Evolutionary conservation across 2,329 filamentous ascomycete genomes (phyloP).

Genomic region (Aureobasidium lini): DNA sequence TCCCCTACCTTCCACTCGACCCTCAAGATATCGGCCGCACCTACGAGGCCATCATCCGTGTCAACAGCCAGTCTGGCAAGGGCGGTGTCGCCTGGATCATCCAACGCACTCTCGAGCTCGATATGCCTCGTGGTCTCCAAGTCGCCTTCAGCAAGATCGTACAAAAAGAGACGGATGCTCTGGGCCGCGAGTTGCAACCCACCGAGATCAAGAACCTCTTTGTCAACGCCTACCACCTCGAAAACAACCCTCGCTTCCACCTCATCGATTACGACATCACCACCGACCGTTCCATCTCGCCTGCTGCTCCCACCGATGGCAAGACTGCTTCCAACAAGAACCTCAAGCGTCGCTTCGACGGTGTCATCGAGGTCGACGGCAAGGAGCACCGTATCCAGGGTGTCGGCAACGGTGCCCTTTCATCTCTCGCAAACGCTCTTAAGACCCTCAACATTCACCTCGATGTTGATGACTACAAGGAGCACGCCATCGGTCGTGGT

Average conservation of each 20-base stretch:
- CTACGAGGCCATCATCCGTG: slow-evolving; percentile 96
- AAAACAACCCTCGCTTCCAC: slow-evolving; percentile 73
- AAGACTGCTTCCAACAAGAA: slow-evolving; percentile 72
- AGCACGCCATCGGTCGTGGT: slow-evolving; percentile 80
- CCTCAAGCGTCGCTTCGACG: slow-evolving; percentile 73
- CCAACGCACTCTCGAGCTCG: slow-evolving; percentile 77
- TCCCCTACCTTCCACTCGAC: slow-evolving; percentile 89
- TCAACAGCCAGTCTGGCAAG: slow-evolving; percentile 95
- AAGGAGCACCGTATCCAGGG: slow-evolving; percentile 71
- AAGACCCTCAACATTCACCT: slow-evolving; percentile 72
- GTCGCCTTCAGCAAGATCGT: slow-evolving; percentile 85
- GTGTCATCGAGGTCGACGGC: slow-evolving; percentile 75
- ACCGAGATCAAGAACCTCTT: slow-evolving; percentile 84
- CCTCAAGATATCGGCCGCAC: slow-evolving; percentile 88
- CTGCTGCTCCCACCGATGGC: slow-evolving; percentile 58
- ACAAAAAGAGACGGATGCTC: slow-evolving; percentile 69
- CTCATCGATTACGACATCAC: slow-evolving; percentile 89
- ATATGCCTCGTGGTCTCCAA: slow-evolving; percentile 86
- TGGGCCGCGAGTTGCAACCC: slow-evolving; percentile 76
- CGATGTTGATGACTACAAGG: slow-evolving; percentile 91
- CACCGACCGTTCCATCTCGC: slow-evolving; percentile 70
- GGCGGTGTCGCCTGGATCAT: slow-evolving; percentile 94
- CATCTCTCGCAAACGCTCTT: slow-evolving; percentile 76
- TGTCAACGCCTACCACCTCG: slow-evolving; percentile 77
- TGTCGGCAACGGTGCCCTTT: slow-evolving; percentile 83